Evolutionary conservation across 1,284 basidiomycete genomes (phyloP), one percentile per base, ranked within the genome.

Genomic region (Phaffia rhodozyma): DNA sequence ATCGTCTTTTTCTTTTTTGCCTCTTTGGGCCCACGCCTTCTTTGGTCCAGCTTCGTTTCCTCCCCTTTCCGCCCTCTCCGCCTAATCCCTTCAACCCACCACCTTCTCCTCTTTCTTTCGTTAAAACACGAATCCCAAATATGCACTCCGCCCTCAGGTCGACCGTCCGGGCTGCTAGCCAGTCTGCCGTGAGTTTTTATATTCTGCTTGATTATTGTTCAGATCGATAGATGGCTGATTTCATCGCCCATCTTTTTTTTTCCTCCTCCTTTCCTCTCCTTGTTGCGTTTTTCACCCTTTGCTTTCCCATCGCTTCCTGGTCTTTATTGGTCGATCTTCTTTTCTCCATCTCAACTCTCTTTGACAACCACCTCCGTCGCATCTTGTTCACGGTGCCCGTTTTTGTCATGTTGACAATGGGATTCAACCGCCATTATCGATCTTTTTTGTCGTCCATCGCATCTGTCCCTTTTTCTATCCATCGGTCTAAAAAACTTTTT

Each of bases 101-200:
- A 53, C 61, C 65, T 62, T 65, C 60, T 63, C 66, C 63, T 62
- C 63, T 60, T 63, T 57, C 61, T 59, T 50, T 62, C 55, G 66
- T 53, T 55, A 60, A 63, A 66, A 66, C 63, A 53, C 48, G 43
- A 38, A 57, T 49, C 57, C 66, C 54, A 62, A 74, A 67, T 63
- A 92, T 93, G 89, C 89, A 91, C 79, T 84, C 87, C 80, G 87
- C 87, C 76, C 80, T 92, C 79, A 83, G 86, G 80, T 88, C 87
- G 80, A 84, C 86, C 76, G 68, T 75, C 67, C 69, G 72, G 69
- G 68, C 71, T 58, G 74, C 73, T 59, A 63, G 73, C 61, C 68
- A 65, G 50, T 65, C 68, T 25, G 53, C 58, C 50, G 66, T 66
- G 56, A 29, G 67, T 32, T 43, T 51, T 38, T 65, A 67, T 5